Evolutionary conservation across 2,329 filamentous ascomycete genomes (phyloP).

Genomic region (Calonectria hawksworthii): DNA sequence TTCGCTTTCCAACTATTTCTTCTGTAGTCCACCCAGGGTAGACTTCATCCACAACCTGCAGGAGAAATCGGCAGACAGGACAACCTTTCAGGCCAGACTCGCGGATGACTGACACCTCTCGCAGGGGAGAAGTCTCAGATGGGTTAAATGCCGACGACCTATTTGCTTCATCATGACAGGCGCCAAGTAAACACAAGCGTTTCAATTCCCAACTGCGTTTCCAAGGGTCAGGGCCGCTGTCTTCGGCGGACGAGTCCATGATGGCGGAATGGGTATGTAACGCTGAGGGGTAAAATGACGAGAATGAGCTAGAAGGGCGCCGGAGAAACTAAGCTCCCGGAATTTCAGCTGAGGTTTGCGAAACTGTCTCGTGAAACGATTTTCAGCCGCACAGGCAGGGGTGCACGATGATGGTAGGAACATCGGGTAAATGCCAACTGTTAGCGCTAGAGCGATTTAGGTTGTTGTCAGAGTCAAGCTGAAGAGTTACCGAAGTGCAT

Average conservation of each 20-base stretch:
- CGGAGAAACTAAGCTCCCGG: background rate
- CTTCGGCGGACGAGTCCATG: background rate
- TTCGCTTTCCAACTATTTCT: background rate
- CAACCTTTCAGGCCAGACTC: constrained; percentile 1
- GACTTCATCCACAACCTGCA: constrained; percentile 1
- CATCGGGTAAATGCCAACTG: too few species aligned
- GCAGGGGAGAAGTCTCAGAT: background rate
- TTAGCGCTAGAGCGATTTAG: too few species aligned
- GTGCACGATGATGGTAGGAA: too few species aligned
- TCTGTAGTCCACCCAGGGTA: background rate
- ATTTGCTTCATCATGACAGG: background rate
- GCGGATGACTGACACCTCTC: background rate
- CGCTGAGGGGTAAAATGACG: background rate
- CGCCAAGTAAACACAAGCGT: background rate
- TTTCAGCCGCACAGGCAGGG: background rate
- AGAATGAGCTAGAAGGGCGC: background rate
- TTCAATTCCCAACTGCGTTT: background rate
- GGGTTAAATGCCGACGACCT: background rate
- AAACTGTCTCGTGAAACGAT: background rate
- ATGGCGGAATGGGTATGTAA: constrained; percentile 47
- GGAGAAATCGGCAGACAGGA: background rate
- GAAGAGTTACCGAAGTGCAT: too few species aligned
- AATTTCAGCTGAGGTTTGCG: background rate
- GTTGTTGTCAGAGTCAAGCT: too few species aligned
- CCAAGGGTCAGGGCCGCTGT: background rate